These are phyloP conservation scores for Fusarium chuoi DNA, from an alignment of 2,329 filamentous ascomycete species.

Conservation along the genomic window DNA sequence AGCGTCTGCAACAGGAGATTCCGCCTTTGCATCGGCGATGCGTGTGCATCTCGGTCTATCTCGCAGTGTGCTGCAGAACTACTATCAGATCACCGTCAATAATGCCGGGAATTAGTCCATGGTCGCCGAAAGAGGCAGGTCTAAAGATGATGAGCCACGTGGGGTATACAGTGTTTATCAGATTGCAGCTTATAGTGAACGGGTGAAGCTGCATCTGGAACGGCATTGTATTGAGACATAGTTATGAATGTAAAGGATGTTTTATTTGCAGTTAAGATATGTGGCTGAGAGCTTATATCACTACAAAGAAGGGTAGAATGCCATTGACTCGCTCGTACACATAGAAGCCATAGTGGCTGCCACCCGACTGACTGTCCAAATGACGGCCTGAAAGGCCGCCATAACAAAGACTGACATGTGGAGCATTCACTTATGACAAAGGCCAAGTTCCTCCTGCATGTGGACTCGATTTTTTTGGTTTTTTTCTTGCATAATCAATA, in stretches of 20 bases:
- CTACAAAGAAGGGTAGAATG: no score
- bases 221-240: not conserved
- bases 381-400: not conserved
- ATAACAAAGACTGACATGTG: not conserved
- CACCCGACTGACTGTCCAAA: no score
- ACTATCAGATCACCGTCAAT: not conserved
- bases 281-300: no score
- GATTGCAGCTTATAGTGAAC: not conserved
- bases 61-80: not conserved
- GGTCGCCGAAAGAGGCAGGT: not conserved
- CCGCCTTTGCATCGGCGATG: not conserved
- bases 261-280: no score
- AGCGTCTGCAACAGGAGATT: not conserved
- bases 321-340: not conserved
- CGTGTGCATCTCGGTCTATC: not conserved
- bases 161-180: not conserved
- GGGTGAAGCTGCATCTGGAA: rapidly evolving
- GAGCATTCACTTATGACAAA: no score
- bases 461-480: rapidly evolving
- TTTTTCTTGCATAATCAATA: not conserved
- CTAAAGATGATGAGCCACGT: not conserved
- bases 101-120: not conserved
- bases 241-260: no score
- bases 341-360: not conserved
- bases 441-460: not conserved